Evolutionary conservation across 2,329 filamentous ascomycete species (phyloP), one percentile per base, ranked within the genome.

Genomic region (Coniosporium tulheliwenetii): DNA sequence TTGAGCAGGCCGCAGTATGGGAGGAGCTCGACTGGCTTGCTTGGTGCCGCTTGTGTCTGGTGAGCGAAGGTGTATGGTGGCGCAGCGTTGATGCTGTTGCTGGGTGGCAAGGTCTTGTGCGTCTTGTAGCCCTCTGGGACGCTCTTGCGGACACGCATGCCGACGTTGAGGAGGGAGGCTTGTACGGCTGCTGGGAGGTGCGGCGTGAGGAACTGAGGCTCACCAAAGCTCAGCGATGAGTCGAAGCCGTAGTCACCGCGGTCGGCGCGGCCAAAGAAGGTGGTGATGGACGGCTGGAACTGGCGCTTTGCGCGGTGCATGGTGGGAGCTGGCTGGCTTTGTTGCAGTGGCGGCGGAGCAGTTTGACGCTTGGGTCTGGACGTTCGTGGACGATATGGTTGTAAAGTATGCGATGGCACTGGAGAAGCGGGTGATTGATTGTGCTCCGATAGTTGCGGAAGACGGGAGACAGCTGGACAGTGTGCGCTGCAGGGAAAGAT

Each of bases 41-140:
- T 53, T 46, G 5, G 50, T 52, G 36, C 51, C 50, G 37, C 55
- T 53, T 2, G 49, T 48, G 19, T 47, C 41, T 32, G 37, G 38
- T 15, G 35, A 52, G 29, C 39, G 19, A 13, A 50, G 46, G 15
- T 15, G 10, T 10, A 15, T 10, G 36, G 12, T n/a, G 12, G 5
- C 5, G 15, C 10, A 10, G 13, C 5, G 10, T 37, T 3, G 10
- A 13, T 8, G 30, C 38, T 29, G 9, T n/a, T 37, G 13, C 19
- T 19, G 3, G 15, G 10, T 3, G 36, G 10, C 19, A 56, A 29
- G 2, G 54, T 65, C 45, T 63, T 57, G 59, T 73, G 73, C 1
- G 84, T 93, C 66, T 93, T 93, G 71, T 95, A 95, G 44, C 89
- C 89, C 57, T 95, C 87, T 1, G 85, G 81, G 7, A 96, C 82